Conservation (phyloP, 2,329 filamentous ascomycete genomes). For the Colletotrichum tabaci region DNA sequence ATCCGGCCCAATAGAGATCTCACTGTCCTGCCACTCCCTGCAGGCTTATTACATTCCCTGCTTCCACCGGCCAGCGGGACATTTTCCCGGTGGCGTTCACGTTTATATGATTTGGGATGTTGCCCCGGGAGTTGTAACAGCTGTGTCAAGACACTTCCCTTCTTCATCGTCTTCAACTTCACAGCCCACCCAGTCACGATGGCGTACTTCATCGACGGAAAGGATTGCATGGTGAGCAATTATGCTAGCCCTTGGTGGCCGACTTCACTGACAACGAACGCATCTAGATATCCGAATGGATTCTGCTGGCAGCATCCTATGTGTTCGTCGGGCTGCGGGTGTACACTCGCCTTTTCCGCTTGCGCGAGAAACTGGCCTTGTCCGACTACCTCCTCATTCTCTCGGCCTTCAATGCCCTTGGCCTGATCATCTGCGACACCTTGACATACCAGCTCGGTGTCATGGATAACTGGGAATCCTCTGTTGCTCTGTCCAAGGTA, state of each 20-base stretch:
- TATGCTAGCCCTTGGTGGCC: neutral
- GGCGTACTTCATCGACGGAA: conserved; percentile 46
- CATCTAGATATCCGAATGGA: conserved; percentile 52
- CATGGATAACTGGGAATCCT: conserved; percentile 49
- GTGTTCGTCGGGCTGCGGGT: conserved; percentile 50
- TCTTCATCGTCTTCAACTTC: neutral
- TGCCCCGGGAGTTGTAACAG: neutral
- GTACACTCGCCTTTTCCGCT: conserved; percentile 51
- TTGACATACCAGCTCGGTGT: conserved; percentile 52
- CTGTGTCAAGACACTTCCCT: neutral
- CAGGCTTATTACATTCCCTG: neutral
- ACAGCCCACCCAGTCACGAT: conserved; percentile 30
- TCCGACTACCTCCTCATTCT: conserved; percentile 50
- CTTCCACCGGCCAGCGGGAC: neutral
- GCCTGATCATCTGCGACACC: conserved; percentile 53
- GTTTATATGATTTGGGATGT: conserved; percentile 15
- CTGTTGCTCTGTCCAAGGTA: conserved; percentile 52
- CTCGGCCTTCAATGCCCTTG: conserved; percentile 50
- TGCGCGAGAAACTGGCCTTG: conserved; percentile 49
- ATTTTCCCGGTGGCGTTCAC: neutral
- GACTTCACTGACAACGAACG: neutral
- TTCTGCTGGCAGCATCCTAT: conserved; percentile 47
- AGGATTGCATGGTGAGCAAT: conserved; percentile 46
- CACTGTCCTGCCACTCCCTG: neutral
- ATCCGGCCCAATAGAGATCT: conserved; percentile 13